Conservation (phyloP, 2,329 filamentous ascomycete genomes). For the Xenoacremonium recifei region DNA sequence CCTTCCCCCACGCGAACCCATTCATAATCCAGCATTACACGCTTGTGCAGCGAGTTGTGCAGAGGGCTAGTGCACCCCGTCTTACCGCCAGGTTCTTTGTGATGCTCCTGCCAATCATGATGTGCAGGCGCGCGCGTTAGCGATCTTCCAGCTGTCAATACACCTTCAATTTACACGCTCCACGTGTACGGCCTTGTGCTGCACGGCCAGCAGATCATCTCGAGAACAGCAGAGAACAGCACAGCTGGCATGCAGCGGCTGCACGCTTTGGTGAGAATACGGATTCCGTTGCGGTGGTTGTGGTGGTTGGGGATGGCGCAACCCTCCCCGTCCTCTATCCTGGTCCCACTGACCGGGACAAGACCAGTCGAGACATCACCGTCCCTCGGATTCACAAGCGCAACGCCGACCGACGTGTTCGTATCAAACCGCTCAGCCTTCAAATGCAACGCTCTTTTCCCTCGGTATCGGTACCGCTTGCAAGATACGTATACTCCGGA, state of each 20-base stretch:
- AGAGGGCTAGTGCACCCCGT: too few relatives aligned
- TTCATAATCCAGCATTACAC: too few relatives aligned
- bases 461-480: too few relatives aligned
- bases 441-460: too few relatives aligned
- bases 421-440: too few relatives aligned
- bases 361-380: background rate
- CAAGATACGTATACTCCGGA: too few relatives aligned
- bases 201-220: background rate
- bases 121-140: background rate
- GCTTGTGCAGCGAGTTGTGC: too few relatives aligned
- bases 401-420: too few relatives aligned
- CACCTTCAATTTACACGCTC: background rate
- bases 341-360: background rate
- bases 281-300: background rate
- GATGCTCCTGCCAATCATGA: too few relatives aligned
- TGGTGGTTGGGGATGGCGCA: conserved; percentile 8
- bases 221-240: background rate
- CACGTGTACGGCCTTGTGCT: background rate
- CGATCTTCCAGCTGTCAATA: background rate
- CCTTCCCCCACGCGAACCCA: too few relatives aligned
- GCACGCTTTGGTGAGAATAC: too few relatives aligned
- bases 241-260: background rate
- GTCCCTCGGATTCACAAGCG: background rate
- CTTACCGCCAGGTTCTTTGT: too few relatives aligned
- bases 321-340: background rate